These are phyloP conservation scores for Orychophragmus violaceus DNA, from an alignment of 345 rosid species.

Conservation along the genomic window DNA sequence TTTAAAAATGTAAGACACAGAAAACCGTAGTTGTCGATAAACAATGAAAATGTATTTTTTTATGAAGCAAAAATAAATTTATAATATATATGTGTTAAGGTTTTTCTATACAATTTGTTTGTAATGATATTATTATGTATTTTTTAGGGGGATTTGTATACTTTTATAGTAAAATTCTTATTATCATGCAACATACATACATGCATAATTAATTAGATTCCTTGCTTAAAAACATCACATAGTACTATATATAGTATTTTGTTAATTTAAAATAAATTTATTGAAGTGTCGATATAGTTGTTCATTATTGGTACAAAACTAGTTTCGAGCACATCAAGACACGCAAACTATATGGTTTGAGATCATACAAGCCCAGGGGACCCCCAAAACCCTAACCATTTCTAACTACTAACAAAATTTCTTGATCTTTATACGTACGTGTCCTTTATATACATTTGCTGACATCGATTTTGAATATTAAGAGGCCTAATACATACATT, in stretches of 20 bases:
- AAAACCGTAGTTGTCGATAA: too few relatives aligned
- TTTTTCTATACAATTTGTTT: not conserved
- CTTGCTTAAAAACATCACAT: not conserved
- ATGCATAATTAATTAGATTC: not conserved
- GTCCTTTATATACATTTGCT: not conserved
- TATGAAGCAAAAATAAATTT: not conserved
- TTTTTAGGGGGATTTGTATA: not conserved
- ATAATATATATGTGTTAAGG: not conserved
- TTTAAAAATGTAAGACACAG: not conserved
- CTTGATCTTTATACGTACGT: not conserved
- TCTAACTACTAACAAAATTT: not conserved
- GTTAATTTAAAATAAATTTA: not conserved
- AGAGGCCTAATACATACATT: not conserved
- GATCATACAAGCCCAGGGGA: slow-evolving; percentile 18
- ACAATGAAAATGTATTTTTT: not conserved
- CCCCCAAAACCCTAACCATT: slow-evolving; percentile 25
- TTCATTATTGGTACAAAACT: slow-evolving; percentile 27
- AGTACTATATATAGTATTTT: not conserved
- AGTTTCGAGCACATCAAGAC: slow-evolving; percentile 21
- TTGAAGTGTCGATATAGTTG: slow-evolving; percentile 23
- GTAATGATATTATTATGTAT: not conserved
- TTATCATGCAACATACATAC: not conserved
- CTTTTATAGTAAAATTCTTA: not conserved
- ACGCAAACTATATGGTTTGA: slow-evolving; percentile 24
- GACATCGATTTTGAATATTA: not conserved